Base-by-base conservation (phyloP, 2,329 filamentous ascomycete genomes). In the Bipolaris zeicola region DNA sequence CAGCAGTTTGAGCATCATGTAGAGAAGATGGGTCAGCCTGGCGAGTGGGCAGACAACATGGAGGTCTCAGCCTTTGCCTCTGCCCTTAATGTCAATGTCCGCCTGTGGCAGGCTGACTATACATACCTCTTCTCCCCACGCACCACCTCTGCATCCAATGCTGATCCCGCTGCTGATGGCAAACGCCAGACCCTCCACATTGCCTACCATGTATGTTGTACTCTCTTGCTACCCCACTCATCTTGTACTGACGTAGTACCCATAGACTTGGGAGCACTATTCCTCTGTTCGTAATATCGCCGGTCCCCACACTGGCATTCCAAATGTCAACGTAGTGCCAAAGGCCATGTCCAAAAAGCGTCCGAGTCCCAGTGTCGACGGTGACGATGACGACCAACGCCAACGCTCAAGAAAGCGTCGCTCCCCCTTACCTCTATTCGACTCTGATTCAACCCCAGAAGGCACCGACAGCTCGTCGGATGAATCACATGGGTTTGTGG, bases 11-110 rank as follows among this genome's bases (percentile, higher is more conserved):
- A 82, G 50, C 79, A 80, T 33, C 85, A 87, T 70, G 78, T 90
- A 11, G 75, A 80, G 58, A 78, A 80, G 53, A 89, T 89, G 81
- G 82, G 84, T 28, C 81, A 82, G 66, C 79, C 81, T 28, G 84
- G 85, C 49, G 83, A 83, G 37, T 90, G 84, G 75, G 88, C 86
- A 24, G 87, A 88, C 68, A 87, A 89, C 56, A 82, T 88, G 77
- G 87, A 89, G 74, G 83, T 91, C 42, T 81, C 82, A 31, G 88
- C 88, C 5, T 90, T 90, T 73, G 83, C 84, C 26, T 81, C 84
- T 53, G 83, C 82, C 20, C 88, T 82, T 69, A 79, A 83, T 48
- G 82, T 83, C 50, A 83, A 89, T 69, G 84, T 90, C 52, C 82
- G 83, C 64, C 84, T 89, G 53, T 89, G 86, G 74, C 77, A 83